phyloP scores from a whole-genome alignment of 2,329 filamentous ascomycete species.

The Epicoccum nigrum region DNA sequence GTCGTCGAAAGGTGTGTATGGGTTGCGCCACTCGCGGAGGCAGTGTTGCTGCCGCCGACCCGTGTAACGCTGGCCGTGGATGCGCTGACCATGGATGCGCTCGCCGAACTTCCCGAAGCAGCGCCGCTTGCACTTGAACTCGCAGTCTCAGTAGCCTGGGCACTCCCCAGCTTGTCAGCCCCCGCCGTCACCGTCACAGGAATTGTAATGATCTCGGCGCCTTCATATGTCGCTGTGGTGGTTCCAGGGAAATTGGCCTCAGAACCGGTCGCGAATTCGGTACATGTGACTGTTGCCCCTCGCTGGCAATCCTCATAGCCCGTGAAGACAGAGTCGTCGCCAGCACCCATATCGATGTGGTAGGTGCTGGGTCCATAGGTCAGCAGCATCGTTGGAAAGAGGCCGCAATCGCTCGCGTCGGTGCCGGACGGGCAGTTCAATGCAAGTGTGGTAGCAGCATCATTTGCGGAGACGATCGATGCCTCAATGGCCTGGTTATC shows the following conservation, averaged over 20 bases:
- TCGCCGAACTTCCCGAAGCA: slow-evolving; percentile 8
- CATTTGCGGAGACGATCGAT: slow-evolving; percentile 24
- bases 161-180: slow-evolving; percentile 20
- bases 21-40: neutral
- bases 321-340: slow-evolving; percentile 23
- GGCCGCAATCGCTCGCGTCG: slow-evolving; percentile 22
- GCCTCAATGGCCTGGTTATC: slow-evolving; percentile 15
- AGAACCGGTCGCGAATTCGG: slow-evolving; percentile 26
- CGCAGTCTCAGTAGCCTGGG: slow-evolving; percentile 5
- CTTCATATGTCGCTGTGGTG: slow-evolving; percentile 26
- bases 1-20: slow-evolving; percentile 4
- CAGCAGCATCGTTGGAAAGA: slow-evolving; percentile 29
- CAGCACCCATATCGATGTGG: slow-evolving; percentile 27
- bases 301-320: slow-evolving; percentile 26
- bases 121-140: slow-evolving; percentile 5
- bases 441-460: slow-evolving; percentile 20
- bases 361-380: slow-evolving; percentile 30
- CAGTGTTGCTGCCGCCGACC: neutral
- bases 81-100: slow-evolving; percentile 4
- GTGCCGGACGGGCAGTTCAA: slow-evolving; percentile 19
- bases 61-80: slow-evolving; percentile 7
- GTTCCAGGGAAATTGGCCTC: slow-evolving; percentile 36
- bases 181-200: slow-evolving; percentile 25
- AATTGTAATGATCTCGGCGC: slow-evolving; percentile 4
- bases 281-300: slow-evolving; percentile 25